These are phyloP conservation scores for Beta lomatogona DNA, from an alignment of 179 eudicot species.

Conservation along the genomic window DNA sequence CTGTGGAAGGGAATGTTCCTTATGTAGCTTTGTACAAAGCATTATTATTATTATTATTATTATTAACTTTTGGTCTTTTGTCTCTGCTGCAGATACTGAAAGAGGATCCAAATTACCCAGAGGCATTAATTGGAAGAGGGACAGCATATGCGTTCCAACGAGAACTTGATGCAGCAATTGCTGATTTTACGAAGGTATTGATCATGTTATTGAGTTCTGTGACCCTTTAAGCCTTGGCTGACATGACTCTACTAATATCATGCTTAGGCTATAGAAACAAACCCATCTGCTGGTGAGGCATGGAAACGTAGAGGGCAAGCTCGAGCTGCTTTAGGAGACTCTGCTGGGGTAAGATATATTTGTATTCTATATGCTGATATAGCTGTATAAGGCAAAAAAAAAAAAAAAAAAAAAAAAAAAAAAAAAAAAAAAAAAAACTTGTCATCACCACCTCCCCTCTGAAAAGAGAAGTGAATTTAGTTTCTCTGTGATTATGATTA, in stretches of 20 bases:
- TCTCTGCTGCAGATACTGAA: slow-evolving; percentile 60
- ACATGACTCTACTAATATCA: slow-evolving; percentile 18
- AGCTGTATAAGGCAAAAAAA: too few species aligned
- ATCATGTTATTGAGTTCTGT: background rate
- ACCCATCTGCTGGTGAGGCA: slow-evolving; percentile 96
- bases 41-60: background rate
- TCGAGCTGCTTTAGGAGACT: slow-evolving; percentile 95
- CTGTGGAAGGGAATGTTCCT: slow-evolving; percentile 5
- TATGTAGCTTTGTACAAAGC: slow-evolving; percentile 6
- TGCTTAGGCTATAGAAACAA: slow-evolving; percentile 73
- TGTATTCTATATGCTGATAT: background rate
- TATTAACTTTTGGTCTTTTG: background rate
- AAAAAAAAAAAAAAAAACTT: too few species aligned
- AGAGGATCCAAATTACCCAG: slow-evolving; percentile 91
- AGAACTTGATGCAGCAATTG: slow-evolving; percentile 93
- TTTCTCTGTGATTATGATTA: background rate
- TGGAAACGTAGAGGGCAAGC: slow-evolving; percentile 99
- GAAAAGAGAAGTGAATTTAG: background rate
- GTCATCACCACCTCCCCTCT: background rate
- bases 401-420: too few species aligned
- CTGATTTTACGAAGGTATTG: slow-evolving; percentile 87
- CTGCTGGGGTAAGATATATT: slow-evolving; percentile 58
- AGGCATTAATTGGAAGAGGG: slow-evolving; percentile 98
- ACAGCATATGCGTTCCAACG: slow-evolving; percentile 97
- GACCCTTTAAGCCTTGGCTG: background rate